phyloP scores from a whole-genome alignment of 352 stramenopile species.

The Hyaloperonospora brassicae region DNA sequence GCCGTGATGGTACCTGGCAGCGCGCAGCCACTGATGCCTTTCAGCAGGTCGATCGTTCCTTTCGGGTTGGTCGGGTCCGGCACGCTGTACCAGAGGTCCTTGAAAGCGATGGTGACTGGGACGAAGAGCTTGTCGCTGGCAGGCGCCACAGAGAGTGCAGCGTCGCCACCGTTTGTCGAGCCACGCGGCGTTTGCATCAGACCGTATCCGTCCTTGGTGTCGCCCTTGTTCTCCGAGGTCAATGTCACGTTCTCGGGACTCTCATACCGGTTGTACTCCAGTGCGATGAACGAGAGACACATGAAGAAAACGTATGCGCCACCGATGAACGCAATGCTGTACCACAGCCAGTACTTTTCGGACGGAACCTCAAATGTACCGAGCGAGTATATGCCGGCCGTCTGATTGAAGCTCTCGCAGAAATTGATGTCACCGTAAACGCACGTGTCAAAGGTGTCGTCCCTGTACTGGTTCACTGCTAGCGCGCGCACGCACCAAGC shows the following conservation, averaged over 20 bases:
- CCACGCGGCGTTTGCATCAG: conserved; percentile 5
- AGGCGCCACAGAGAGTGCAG: not conserved
- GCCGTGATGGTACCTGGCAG: conserved; percentile 2
- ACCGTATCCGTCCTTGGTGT: conserved; percentile 1
- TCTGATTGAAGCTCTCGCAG: conserved; percentile 16
- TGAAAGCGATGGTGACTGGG: conserved; percentile 13
- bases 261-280: conserved; percentile 18
- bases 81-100: conserved; percentile 16
- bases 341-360: conserved; percentile 18
- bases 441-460: conserved; percentile 18
- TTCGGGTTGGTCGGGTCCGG: conserved; percentile 4
- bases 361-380: conserved; percentile 15
- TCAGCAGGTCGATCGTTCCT: not conserved
- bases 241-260: conserved; percentile 9
- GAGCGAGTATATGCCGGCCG: conserved; percentile 15
- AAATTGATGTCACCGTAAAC: conserved; percentile 26
- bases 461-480: conserved; percentile 22
- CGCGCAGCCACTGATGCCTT: conserved; percentile 1
- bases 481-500: conserved; percentile 15
- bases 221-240: not conserved
- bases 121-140: conserved; percentile 2
- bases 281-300: conserved; percentile 9
- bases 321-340: conserved; percentile 8
- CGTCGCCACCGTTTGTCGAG: not conserved
- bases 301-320: conserved; percentile 11